phyloP scores from a whole-genome alignment of 1,284 basidiomycete genomes.

The Trametes hirsuta region DNA sequence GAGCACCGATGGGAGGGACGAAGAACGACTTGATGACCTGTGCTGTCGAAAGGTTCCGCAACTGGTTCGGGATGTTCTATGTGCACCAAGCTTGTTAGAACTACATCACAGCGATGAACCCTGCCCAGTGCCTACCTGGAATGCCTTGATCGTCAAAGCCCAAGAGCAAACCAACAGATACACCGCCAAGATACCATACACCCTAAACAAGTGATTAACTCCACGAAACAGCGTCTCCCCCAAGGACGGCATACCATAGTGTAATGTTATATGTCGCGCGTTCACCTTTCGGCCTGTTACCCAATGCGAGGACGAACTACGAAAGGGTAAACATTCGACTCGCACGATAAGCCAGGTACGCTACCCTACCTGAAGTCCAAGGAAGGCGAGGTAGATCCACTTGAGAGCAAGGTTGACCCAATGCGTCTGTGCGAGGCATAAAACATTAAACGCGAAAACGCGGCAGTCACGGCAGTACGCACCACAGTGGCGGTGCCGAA shows the following conservation, averaged over 20 bases:
- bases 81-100: background rate
- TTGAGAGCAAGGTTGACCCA: conserved; percentile 86
- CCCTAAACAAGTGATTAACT: conserved; percentile 46
- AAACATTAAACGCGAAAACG: background rate
- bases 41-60: conserved; percentile 50
- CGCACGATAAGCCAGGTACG: background rate
- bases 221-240: background rate
- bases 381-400: conserved; percentile 88
- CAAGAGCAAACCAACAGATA: conserved; percentile 88
- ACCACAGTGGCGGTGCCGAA: conserved; percentile 74
- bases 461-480: conserved; percentile 33
- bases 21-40: conserved; percentile 64
- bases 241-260: conserved; percentile 55
- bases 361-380: conserved; percentile 63
- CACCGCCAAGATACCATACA: conserved; percentile 77
- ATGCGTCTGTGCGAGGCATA: conserved; percentile 62
- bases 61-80: conserved; percentile 58
- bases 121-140: conserved; percentile 53
- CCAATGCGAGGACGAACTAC: conserved; percentile 91
- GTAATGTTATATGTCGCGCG: conserved; percentile 81
- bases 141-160: conserved; percentile 80
- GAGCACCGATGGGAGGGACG: conserved; percentile 75
- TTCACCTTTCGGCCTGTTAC: conserved; percentile 97
- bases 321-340: background rate
- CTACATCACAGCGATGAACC: background rate